Percentiles rank a stretch among this genome's conserved stretches.
Evolutionary conservation across 148 eudicot genomes (phyloP).

Genomic region (Silene latifolia): DNA sequence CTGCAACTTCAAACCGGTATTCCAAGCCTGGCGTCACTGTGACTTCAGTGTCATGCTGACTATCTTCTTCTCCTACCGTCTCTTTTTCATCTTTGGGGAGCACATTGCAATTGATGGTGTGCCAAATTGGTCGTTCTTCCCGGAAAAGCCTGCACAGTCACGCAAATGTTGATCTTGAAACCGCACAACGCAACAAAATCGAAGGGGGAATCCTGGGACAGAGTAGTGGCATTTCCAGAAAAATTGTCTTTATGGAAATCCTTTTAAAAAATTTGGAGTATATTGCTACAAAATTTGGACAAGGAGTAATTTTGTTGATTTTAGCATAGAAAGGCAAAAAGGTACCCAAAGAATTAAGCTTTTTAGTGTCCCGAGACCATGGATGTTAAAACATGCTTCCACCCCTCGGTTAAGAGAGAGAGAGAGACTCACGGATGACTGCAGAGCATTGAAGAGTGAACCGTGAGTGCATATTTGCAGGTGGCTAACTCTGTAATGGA

Average conservation of each 20-base stretch:
- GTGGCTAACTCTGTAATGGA: constrained; percentile 89
- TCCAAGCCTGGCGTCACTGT: constrained; percentile 48
- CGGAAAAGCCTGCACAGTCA: constrained; percentile 67
- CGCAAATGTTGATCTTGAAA: background rate
- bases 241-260: background rate
- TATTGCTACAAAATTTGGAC: too few relatives aligned
- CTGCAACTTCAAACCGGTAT: constrained; percentile 29
- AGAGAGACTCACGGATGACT: constrained; percentile 73
- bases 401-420: background rate
- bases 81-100: constrained; percentile 54
- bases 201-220: background rate
- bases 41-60: constrained; percentile 37
- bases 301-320: background rate
- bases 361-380: too few relatives aligned
- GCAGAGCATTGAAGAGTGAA: constrained; percentile 83
- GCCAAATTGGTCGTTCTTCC: constrained; percentile 91
- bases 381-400: too few relatives aligned
- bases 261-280: background rate
- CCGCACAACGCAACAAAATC: background rate
- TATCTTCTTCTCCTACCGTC: constrained; percentile 30
- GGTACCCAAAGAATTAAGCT: too few relatives aligned
- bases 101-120: constrained; percentile 65
- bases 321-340: background rate
- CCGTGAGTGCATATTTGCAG: constrained; percentile 90
- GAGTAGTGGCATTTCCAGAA: background rate